These are phyloP conservation scores for Roridomyces roridus DNA, from an alignment of 768 basidiomycete species.

Conservation along the genomic window DNA sequence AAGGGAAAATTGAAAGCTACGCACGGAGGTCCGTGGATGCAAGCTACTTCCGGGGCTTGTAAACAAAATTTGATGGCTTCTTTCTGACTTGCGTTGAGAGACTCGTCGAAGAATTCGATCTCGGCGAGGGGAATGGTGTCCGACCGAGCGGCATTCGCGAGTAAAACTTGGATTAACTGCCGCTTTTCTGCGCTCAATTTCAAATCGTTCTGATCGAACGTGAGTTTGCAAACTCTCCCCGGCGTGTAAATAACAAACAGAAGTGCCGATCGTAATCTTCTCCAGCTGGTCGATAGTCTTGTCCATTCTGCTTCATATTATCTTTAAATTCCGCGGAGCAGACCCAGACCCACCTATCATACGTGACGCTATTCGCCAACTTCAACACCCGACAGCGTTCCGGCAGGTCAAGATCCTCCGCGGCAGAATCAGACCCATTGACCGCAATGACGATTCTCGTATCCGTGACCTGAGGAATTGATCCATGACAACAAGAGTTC, in stretches of 20 bases:
- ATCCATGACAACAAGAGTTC: not conserved
- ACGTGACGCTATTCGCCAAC: slow-evolving; percentile 91
- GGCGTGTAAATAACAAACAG: slow-evolving; percentile 4
- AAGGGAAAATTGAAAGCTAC: slow-evolving; percentile 1
- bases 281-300: slow-evolving; percentile 76
- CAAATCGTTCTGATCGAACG: slow-evolving; percentile 37
- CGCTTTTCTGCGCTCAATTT: slow-evolving; percentile 51
- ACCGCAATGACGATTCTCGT: slow-evolving; percentile 83
- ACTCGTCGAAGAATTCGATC: slow-evolving; percentile 74
- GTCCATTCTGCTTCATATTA: slow-evolving; percentile 70
- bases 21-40: slow-evolving; percentile 99
- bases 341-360: slow-evolving; percentile 67
- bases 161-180: slow-evolving; percentile 68
- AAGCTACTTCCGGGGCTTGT: slow-evolving; percentile 80
- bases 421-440: slow-evolving; percentile 62
- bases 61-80: slow-evolving; percentile 86
- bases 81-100: slow-evolving; percentile 85
- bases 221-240: slow-evolving; percentile 8
- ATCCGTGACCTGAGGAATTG: slow-evolving; percentile 68
- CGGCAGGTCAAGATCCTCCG: slow-evolving; percentile 78
- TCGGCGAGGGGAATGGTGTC: slow-evolving; percentile 40
- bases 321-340: not conserved
- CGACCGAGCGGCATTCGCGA: slow-evolving; percentile 66
- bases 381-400: slow-evolving; percentile 88
- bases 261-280: slow-evolving; percentile 39